Evolutionary conservation across 225 moss, liverwort and hornwort genomes (phyloP), one percentile per base, ranked within the genome.

Genomic region (Anthoceros angustus): DNA sequence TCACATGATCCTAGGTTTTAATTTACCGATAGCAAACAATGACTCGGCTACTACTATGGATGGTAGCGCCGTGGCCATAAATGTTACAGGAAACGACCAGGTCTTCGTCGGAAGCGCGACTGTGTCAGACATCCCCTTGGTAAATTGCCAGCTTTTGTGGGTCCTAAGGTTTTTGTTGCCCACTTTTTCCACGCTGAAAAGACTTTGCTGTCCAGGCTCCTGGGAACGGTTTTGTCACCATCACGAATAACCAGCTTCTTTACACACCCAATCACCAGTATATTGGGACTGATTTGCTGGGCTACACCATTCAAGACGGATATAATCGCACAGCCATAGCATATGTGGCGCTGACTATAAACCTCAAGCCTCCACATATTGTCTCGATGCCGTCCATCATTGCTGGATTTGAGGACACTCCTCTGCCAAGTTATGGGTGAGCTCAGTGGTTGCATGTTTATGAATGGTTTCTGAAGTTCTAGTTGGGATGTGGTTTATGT

Each of bases 301-400:
- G 55, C 55, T 55, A 55, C n/a, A 55, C 55, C n/a, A 55, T 55
- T 18, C n/a, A 55, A 15, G 55, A 55, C 23, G 55, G 55, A 18
- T 55, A 55, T 20, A 18, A 55, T 55, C 55, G 55, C 14, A 55
- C 55, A 15, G 55, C 18, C 55, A 18, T 12, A 18, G 55, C 55
- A 55, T 55, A 9, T 55, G 55, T 55, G n/a, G 23, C 23, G 55
- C n/a, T 55, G 55, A 55, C 8, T 9, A 55, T 15, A 18, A 12
- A 1, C 55, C 18, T 55, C 55, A 55, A 12, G 23, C 55, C 55
- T 23, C 55, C 55, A 55, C n/a, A 55, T 55, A 18, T 55, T 0
- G 55, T 55, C 5, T 55, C 55, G 7, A 55, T 55, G 55, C 55
- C 55, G 23, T 55, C 14, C 12, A 23, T 18, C n/a, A 18, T 55